Percentiles rank a stretch among this genome's conserved stretches.
Evolutionary conservation across 192 early-diverging fungal genomes (phyloP).

Genomic region (Linnemannia hyalina): DNA sequence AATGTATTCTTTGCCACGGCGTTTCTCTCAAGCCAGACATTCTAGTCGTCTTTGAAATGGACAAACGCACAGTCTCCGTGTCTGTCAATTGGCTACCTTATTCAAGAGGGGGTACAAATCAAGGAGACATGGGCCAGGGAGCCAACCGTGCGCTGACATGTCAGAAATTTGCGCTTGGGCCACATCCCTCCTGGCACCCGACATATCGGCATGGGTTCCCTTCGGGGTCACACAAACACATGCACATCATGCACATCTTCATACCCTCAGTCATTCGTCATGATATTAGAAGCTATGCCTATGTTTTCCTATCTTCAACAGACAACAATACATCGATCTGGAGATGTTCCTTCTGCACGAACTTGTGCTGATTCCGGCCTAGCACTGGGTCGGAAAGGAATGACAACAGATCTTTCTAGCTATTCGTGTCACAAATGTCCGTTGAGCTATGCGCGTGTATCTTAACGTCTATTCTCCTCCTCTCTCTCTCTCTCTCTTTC

Average conservation of each 20-base stretch:
- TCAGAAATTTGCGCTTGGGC: not conserved
- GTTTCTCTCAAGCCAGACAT: not conserved
- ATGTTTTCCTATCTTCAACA: not conserved
- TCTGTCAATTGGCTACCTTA: not conserved
- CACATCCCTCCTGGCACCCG: not conserved
- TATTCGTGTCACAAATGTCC: not conserved
- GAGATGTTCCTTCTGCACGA: not conserved
- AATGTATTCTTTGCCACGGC: not conserved
- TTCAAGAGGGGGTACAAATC: not conserved
- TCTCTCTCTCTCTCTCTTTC: constrained; percentile 11
- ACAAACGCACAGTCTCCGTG: not conserved
- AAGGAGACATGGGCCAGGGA: not conserved
- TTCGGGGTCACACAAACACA: not conserved
- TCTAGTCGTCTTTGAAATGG: not conserved
- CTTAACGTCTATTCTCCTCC: not conserved
- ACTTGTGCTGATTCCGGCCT: not conserved
- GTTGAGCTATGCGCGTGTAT: not conserved
- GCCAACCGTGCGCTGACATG: not conserved
- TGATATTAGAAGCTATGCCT: not conserved
- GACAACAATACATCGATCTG: not conserved
- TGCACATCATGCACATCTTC: not conserved
- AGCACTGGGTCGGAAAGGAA: not conserved
- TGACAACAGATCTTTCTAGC: not conserved
- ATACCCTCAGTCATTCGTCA: not conserved
- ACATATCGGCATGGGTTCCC: not conserved